Evolutionary conservation across 345 rosid genomes (phyloP), one percentile per base, ranked within the genome.

Genomic region (Salix exigua): DNA sequence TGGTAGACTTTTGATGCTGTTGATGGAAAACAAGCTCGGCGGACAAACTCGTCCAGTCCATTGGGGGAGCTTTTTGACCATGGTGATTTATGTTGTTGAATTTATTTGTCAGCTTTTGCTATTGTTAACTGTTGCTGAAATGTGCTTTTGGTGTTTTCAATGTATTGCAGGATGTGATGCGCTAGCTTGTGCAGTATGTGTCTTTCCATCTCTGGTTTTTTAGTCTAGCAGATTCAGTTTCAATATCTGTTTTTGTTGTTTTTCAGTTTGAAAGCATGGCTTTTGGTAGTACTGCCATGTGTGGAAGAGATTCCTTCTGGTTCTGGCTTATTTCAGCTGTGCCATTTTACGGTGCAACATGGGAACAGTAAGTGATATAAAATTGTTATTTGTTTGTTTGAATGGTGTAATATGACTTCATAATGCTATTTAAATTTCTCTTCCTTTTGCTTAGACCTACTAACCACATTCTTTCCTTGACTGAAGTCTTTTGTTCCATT

Each of bases 11-110:
- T 96, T 86, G 99, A 96, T 87, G 97, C 94, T 76, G 93, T 96
- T 82, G 99, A 94, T 84, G 99, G 99, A 62, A 96, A 96, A 81
- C 99, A 96, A 94, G 98, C 99, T 26, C 86, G 98, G 8, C 82
- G 98, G 78, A 96, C 98, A 40, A 92, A 83, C 76, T 96, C 98
- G 10, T 84, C 92, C 42, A 92, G 98, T 77, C 98, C 99, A 68
- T 75, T 96, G 58, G 97, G 98, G 75, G 98, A 96, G 86, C 98
- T 96, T 73, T 93, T 92, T 77, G 97, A 96, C 79, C 98, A 93
- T 78, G 99, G 98, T 93, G 62, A 84, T 77, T 72, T 28, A 33
- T 28, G 80, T 80, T 70, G 31, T 80, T 53, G 8, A 73, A 44
- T 38, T 48, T n/a, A 37, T 67, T 73, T 21, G 37, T 6, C 18